Base-by-base conservation (phyloP, 169 alveolate genomes). In the Hammondia hammondi region DNA sequence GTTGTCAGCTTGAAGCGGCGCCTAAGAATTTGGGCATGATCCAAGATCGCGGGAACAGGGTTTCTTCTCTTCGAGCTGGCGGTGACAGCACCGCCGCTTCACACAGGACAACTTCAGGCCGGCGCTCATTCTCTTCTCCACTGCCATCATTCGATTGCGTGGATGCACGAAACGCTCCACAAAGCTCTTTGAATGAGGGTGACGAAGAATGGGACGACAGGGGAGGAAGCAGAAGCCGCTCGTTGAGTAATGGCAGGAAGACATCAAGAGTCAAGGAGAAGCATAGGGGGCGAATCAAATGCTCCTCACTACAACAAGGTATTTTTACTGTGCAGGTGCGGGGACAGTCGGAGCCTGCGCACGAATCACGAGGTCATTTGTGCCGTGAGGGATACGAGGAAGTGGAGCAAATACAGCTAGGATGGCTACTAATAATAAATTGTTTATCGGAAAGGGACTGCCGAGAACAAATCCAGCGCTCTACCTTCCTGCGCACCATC, bases 331-430 rank as follows among this genome's bases (percentile, higher is more conserved):
- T 4, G 77, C 77, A 67, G 77, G 32, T 27, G 12, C 35, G 35
- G 32, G 77, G 32, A 67, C 35, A 67, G 32, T 67, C 35, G 77
- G 77, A 67, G 3, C 77, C 32, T 67, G 32, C 77, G 77, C 77
- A 67, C 0, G 35, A 67, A 32, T 67, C 77, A 21, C 77, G 35
- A 67, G 77, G 77, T 27, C 77, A 3, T 4, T 29, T 67, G 35
- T 67, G 77, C 24, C 77, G 77, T n/a, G 70, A 82, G 70, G 70
- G 70, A 12, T 35, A 43, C 70, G 71, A 82, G 37, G 90, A 37
- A 14, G 90, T 82, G 90, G 90, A 82, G 70, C 14, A 29, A 48
- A 72, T 82, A 5, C 24, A 43, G 70, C 90, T 82, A 29, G 57
- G 90, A 0, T 82, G 90, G 90, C 32, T 46, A 9, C 6, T n/a